Evolutionary conservation across 495 filamentous ascomycete genomes (phyloP).

Genomic region (Aspergillus ellipticus): DNA sequence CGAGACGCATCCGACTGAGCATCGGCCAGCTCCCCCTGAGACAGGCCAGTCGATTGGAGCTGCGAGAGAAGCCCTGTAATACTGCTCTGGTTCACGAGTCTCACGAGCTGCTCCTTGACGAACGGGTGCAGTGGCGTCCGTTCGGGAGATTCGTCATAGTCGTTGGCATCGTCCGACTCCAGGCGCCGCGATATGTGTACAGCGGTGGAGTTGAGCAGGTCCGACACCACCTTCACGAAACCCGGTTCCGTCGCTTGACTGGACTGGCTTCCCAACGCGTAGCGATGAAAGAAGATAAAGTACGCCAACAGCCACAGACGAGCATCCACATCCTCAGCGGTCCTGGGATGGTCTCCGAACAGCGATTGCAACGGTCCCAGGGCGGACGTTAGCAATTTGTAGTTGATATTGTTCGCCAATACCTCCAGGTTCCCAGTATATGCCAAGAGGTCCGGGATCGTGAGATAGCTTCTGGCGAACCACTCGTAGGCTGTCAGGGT

Average conservation of each 20-base stretch:
- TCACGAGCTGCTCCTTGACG: conserved; percentile 55
- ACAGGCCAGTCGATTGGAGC: conserved; percentile 28
- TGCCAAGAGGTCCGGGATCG: conserved; percentile 40
- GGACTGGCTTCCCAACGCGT: conserved; percentile 41
- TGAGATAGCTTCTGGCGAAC: conserved; percentile 54
- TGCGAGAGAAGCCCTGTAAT: conserved; percentile 57
- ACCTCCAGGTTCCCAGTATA: conserved; percentile 42
- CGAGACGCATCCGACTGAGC: conserved; percentile 34
- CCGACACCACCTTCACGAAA: conserved; percentile 63
- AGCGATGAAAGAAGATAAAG: conserved; percentile 69
- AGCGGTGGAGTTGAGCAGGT: conserved; percentile 59
- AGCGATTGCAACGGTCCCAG: conserved; percentile 34
- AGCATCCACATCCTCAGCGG: conserved; percentile 28
- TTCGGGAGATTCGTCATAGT: conserved; percentile 29
- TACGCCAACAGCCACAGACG: conserved; percentile 77
- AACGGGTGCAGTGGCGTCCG: conserved; percentile 49
- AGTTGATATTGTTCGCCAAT: conserved; percentile 49
- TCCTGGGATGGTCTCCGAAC: conserved; percentile 20
- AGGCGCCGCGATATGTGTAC: conserved; percentile 52
- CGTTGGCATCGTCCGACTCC: conserved; percentile 46
- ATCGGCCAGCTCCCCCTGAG: conserved; percentile 23
- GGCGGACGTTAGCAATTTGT: conserved; percentile 49
- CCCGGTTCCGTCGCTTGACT: conserved; percentile 49
- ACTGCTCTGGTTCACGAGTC: conserved; percentile 63
- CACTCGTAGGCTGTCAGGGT: conserved; percentile 53